Base-by-base conservation (phyloP, 2,329 filamentous ascomycete genomes). In the Cercospora brassicicola region DNA sequence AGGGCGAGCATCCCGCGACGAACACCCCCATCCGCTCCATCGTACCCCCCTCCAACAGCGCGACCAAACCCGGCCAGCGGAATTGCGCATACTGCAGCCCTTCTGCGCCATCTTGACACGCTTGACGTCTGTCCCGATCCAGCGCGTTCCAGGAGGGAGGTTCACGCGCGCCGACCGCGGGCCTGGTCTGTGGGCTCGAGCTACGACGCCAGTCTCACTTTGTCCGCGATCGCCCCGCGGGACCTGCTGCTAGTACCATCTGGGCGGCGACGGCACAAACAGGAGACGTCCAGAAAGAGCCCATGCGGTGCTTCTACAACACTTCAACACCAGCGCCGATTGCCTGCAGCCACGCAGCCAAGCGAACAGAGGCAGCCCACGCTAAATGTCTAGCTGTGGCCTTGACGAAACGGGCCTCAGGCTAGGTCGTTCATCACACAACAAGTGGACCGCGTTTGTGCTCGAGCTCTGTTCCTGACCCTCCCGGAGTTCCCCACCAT, bases 141-240 rank as follows among this genome's bases (percentile, higher is more conserved):
- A 61, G 59, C 59, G 31, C 36, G n/a, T 42, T 45, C 23, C 33
- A 61, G 45, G 45, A 51, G 45, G 45, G 59, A 61, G 59, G 59
- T 61, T 61, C 59, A 36, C 18, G 18, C 45, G 45, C 45, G 45
- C 45, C 45, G 45, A 31, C 57, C 57, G 28, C 57, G 31, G 11
- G 31, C 59, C 59, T 61, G 59, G 59, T 61, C 59, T n/a, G 36
- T 48, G 59, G 59, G 59, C 59, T 26, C 20, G 18, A 45, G 23
- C 18, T n/a, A 28, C 33, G 11, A 51, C 18, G 23, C 59, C 59
- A 48, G 59, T 61, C 59, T 61, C 59, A 48, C 33, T 28, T 26
- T 11, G 36, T 51, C 45, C 45, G 45, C 18, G 45, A 51, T 23
- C 45, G 45, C 45, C 45, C 9, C 45, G 26, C 28, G 57, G 30